A percentile compares a stretch with the other conserved stretches of the same genome.
These are phyloP conservation scores for Phyllosticta citribraziliensis DNA, from an alignment of 2,329 filamentous ascomycete species.

Conservation along the genomic window DNA sequence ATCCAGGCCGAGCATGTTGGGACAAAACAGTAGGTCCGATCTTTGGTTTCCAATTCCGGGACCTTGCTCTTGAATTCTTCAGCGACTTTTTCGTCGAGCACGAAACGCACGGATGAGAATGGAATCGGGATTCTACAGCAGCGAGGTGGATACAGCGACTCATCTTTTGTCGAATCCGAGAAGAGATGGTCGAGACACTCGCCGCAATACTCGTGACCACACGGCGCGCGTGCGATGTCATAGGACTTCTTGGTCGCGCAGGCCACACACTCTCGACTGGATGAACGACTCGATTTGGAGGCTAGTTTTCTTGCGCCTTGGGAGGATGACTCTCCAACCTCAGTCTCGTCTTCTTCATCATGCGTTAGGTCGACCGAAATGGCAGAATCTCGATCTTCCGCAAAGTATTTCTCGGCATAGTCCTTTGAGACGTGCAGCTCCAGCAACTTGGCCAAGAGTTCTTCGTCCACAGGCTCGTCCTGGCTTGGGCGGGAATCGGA, in stretches of 20 bases:
- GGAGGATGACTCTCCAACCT: neutral
- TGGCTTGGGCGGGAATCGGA: no score
- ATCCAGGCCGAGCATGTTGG: slow-evolving; percentile 5
- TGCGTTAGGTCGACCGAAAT: no score
- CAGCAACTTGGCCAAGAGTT: neutral
- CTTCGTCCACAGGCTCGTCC: neutral
- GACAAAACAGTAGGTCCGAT: slow-evolving; percentile 12
- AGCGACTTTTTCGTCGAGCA: slow-evolving; percentile 5
- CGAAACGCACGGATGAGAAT: neutral
- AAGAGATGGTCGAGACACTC: neutral
- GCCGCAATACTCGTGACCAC: neutral
- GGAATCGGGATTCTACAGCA: slow-evolving; percentile 16
- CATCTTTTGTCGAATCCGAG: slow-evolving; percentile 10
- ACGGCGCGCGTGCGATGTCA: neutral
- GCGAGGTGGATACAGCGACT: slow-evolving; percentile 17
- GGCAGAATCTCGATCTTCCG: no score
- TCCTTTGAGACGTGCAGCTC: slow-evolving; percentile 4
- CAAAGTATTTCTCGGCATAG: neutral
- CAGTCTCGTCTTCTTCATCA: neutral
- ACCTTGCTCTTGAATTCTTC: slow-evolving; percentile 13
- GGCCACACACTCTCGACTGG: no score
- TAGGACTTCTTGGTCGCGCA: no score
- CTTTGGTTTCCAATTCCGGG: slow-evolving; percentile 15
- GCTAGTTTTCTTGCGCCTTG: no score
- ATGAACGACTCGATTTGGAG: no score